Evolutionary conservation across 768 basidiomycete genomes (phyloP), one percentile per base, ranked within the genome.

Genomic region (Trametes villosa): DNA sequence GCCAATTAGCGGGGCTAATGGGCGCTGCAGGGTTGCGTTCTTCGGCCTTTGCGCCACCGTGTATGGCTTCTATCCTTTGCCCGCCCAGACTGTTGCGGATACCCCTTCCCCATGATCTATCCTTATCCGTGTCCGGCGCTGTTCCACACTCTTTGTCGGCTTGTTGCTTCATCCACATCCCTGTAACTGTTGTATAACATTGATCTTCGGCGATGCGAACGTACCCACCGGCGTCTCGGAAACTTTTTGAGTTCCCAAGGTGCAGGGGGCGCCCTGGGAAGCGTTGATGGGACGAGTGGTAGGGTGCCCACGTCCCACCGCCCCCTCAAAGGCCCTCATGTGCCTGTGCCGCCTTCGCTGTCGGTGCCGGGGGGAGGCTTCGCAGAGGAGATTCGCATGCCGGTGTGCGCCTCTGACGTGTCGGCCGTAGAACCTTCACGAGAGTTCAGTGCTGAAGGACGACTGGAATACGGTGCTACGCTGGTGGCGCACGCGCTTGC

Each of bases 1-100:
- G 75, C 77, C 48, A 78, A 78, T 48, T 75, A 71, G 73, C 44
- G 30, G n/a, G 24, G 31, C 17, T 11, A 7, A 15, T 20, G 45
- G 3, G 29, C 50, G 30, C 18, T 53, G 26, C 34, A 17, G 38
- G 31, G 20, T 20, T 20, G 20, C 34, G 13, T 27, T 38, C 9
- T 30, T 17, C 41, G 44, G 44, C 3, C 34, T 3, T 33, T n/a
- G n/a, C 15, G 20, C 6, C 27, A 41, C 41, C 45, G 36, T 12
- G 9, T 49, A 9, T 49, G 22, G 50, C 36, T 31, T 34, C 22
- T 17, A 3, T n/a, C 9, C 17, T 22, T 38, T 31, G 27, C 20
- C 20, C 30, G 34, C 22, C 33, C n/a, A 18, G 29, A 27, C 22
- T 49, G 11, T 26, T 0, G 30, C 18, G 53, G 26, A 57, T 48